These are phyloP conservation scores for Claviceps sp. DNA, from an alignment of 2,329 filamentous ascomycete species.

Conservation along the genomic window DNA sequence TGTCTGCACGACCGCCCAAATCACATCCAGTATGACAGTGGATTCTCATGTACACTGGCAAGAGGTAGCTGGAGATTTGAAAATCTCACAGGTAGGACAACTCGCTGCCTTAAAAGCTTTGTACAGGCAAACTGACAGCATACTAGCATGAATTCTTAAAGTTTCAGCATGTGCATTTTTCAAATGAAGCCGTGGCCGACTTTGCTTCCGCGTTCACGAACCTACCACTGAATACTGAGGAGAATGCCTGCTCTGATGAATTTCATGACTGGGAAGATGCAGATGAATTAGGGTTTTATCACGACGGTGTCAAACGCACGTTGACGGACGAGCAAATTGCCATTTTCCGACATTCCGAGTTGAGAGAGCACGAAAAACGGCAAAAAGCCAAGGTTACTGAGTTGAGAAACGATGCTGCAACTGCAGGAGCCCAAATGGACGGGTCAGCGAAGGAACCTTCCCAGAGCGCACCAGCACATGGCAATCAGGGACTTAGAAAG, in stretches of 20 bases:
- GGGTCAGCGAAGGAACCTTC: not conserved
- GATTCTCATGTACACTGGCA: not conserved
- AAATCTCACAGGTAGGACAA: constrained; percentile 2
- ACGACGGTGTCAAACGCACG: constrained; percentile 76
- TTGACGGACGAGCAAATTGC: constrained; percentile 83
- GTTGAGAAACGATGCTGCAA: constrained; percentile 1
- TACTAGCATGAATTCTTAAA: constrained; percentile 43
- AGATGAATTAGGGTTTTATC: constrained; percentile 70
- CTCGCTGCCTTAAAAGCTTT: too few relatives aligned
- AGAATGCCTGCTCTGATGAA: constrained; percentile 6
- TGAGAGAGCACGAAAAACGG: constrained; percentile 54
- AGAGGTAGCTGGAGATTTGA: not conserved
- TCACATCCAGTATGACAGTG: not conserved
- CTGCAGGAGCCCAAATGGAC: not conserved
- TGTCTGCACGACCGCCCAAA: not conserved
- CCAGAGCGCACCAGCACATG: not conserved
- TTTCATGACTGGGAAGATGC: constrained; percentile 20
- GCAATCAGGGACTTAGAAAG: constrained; percentile 13
- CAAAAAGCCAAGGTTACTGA: constrained; percentile 17
- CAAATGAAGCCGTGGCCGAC: constrained; percentile 26
- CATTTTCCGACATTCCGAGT: constrained; percentile 82
- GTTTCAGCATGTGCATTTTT: constrained; percentile 51
- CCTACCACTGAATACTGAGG: constrained; percentile 13
- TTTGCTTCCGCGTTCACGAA: constrained; percentile 33
- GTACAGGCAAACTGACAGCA: not conserved